Base-by-base conservation (phyloP, 106 monocot species). In the Apostasia shenzhenica region DNA sequence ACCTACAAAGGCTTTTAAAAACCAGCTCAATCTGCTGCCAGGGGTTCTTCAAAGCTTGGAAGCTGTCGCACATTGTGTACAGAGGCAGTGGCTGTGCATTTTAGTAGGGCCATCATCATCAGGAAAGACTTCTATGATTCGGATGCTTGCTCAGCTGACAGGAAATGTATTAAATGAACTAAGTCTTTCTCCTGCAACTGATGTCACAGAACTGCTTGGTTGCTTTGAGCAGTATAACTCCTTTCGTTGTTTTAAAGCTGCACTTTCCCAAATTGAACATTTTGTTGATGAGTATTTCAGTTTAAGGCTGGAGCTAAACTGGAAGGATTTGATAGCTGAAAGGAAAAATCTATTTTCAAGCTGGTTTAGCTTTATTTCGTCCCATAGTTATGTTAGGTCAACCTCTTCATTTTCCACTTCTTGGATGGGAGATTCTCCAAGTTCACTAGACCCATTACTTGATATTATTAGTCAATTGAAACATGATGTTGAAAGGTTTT, bases 181-280 rank as follows among this genome's bases (percentile, higher is more conserved):
- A 41, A 99, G 93, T 75, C 86, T 99, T 47, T 99, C 99, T 45
- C 76, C 90, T 45, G 90, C 80, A 73, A 99, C 93, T 57, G 93
- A 99, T 76, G 93, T 99, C 60, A 88, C 99, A 66, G 99, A 99
- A 52, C 76, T 99, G 70, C 81, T 99, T 67, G 99, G 99, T 59
- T 90, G 90, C 70, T 99, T 99, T 81, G 99, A 93, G 76, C 99
- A 99, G 58, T 90, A 88, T 73, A 85, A 78, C 83, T 76, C 74
- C 47, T 81, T 81, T 46, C 77, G 81, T 57, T 80, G 62, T 74
- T 90, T 54, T 63, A 87, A 79, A 65, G 51, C 43, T 41, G 67
- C 81, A 39, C 67, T 90, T 43, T 64, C 57, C 6, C 74, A 87
- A 58, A 73, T 93, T 73, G 92, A 99, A 58, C 74, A 68, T 5